Base-by-base conservation (phyloP, 768 basidiomycete species). In the Pisolithus albus region DNA sequence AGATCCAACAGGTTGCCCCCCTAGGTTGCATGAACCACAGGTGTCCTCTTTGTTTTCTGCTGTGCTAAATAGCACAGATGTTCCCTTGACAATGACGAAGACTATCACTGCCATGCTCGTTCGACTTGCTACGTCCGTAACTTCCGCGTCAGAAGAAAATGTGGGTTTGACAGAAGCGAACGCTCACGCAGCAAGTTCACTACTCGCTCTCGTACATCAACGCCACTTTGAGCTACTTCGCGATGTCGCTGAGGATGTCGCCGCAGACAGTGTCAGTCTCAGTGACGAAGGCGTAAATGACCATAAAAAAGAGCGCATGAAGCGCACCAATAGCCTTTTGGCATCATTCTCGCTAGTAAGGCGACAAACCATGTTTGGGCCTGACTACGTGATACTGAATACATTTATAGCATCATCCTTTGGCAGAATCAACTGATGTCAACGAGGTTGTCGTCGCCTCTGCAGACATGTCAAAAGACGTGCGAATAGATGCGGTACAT, bases 161-260 rank as follows among this genome's bases (percentile, higher is more conserved):
- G 49, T 54, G 34, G 16, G n/a, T 7, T 51, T 11, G 10, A 54
- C 43, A 41, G 56, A 54, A 8, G 38, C 59, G 18, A 52, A 16
- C 0, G 23, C 40, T 37, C 46, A 49, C 11, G 53, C 37, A 9
- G 64, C 62, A 26, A 64, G 68, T 3, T 57, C 64, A 10, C 60
- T 88, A 0, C 71, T 92, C 36, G 72, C 76, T 8, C 69, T 71
- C 23, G 64, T 91, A 10, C 78, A 86, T 48, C 90, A 90, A 57
- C 80, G 86, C 18, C 73, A 87, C 58, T 77, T 83, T 0, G 59
- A 68, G 0, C 55, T 78, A 3, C 70, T 89, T 45, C 72, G 74
- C 28, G 61, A 65, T 5, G 66, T 64, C 4, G 11, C 34, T 34
- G 34, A 15, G 5, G 34, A 34, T 11, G 34, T 34, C 3, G 11